Percentiles rank a stretch among this genome's conserved stretches.
These are phyloP conservation scores for Mycosphaerella sp. DNA, from an alignment of 2,329 filamentous ascomycete genomes.

Conservation along the genomic window DNA sequence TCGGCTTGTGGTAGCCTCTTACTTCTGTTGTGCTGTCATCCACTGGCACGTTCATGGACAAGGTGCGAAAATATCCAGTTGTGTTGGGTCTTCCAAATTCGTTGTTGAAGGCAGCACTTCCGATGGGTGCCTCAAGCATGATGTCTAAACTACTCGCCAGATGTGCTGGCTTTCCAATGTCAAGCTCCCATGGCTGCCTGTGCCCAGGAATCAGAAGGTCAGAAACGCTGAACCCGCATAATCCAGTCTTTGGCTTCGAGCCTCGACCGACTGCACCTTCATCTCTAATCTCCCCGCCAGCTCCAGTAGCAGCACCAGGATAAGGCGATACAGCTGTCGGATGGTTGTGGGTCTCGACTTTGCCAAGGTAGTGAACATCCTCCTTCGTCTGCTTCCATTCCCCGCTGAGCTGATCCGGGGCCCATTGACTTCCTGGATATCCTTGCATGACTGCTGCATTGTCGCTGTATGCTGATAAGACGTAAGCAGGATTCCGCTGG, in stretches of 20 bases:
- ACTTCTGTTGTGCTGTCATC: conserved; percentile 61
- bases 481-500: conserved; percentile 65
- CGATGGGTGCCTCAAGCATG: conserved; percentile 95
- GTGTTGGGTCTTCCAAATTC: conserved; percentile 91
- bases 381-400: conserved; percentile 86
- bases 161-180: conserved; percentile 83
- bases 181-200: conserved; percentile 79
- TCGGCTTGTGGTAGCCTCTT: conserved; percentile 94
- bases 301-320: conserved; percentile 87
- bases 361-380: conserved; percentile 77
- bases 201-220: conserved; percentile 84
- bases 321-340: conserved; percentile 93
- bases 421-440: conserved; percentile 69
- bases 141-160: conserved; percentile 93
- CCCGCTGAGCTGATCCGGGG: conserved; percentile 76
- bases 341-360: conserved; percentile 98
- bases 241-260: conserved; percentile 85
- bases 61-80: conserved; percentile 83
- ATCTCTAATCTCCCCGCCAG: conserved; percentile 91
- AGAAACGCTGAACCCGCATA: conserved; percentile 91
- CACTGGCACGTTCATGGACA: conserved; percentile 64
- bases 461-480: conserved; percentile 94
- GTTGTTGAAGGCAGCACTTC: conserved; percentile 93
- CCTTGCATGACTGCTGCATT: conserved; percentile 91
- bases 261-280: conserved; percentile 91